A percentile compares a stretch with the other conserved stretches of the same genome.
Evolutionary conservation across 352 stramenopile genomes (phyloP).

Genomic region (Blastocystis sp.): DNA sequence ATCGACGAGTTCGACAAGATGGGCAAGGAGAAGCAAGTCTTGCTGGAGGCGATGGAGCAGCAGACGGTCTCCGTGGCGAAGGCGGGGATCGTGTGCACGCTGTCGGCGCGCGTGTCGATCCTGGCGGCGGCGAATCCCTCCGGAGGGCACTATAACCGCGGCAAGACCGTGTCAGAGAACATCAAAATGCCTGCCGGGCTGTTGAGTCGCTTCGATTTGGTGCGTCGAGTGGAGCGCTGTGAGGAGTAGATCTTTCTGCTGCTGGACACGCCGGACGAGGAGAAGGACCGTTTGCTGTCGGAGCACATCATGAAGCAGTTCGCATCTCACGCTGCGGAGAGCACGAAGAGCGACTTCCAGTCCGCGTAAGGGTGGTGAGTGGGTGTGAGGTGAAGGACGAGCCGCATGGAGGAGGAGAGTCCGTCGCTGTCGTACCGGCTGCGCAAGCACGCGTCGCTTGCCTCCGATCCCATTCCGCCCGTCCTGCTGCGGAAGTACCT

Average conservation of each 20-base stretch:
- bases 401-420: conserved; percentile 45
- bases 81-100: conserved; percentile 89
- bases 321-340: conserved; percentile 60
- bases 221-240: conserved; percentile 82
- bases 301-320: conserved; percentile 92
- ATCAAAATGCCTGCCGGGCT: conserved; percentile 92
- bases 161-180: conserved; percentile 92
- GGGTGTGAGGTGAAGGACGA: neutral
- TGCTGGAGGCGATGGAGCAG: conserved; percentile 98
- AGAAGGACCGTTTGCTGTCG: conserved; percentile 89
- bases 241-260: conserved; percentile 79
- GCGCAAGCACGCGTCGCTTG: conserved; percentile 77
- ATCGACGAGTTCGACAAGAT: conserved; percentile 99
- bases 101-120: conserved; percentile 91
- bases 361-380: neutral
- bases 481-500: conserved; percentile 93
- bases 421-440: conserved; percentile 77
- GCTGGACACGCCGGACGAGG: conserved; percentile 88
- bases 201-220: conserved; percentile 93
- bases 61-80: conserved; percentile 89
- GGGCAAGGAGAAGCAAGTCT: conserved; percentile 84
- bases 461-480: conserved; percentile 80
- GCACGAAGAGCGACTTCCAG: neutral
- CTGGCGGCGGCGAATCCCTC: conserved; percentile 94
- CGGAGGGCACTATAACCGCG: conserved; percentile 92